Evolutionary conservation across 345 rosid species (phyloP), one percentile per base, ranked within the genome.

Genomic region (Syzygium aromaticum): DNA sequence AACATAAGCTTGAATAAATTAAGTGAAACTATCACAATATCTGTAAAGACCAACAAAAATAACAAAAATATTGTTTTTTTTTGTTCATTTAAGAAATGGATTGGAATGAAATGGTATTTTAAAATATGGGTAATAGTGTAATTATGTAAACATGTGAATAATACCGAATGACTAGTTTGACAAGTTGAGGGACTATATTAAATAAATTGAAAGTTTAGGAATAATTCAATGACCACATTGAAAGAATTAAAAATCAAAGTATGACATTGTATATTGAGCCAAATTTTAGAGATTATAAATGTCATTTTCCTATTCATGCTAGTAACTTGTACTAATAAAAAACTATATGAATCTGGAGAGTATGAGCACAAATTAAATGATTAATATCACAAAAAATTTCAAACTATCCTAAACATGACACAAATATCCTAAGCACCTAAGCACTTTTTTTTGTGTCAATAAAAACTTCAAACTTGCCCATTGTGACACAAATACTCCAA

Each of bases 81-180:
- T 0, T 67, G 7, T 30, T 67, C 46, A 19, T 33, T 73, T 19
- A 33, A 11, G 25, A 73, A 73, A 33, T 73, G 49, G 49, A 73
- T 33, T 2, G 2, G 2, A 33, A 73, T 19, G 25, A 19, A 33
- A 56, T 0, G 6, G 9, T 33, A 73, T 19, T 0, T 0, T 67
- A 2, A 38, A 73, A 19, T 33, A 2, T 1, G 5, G 49, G 80
- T 13, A 73, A 67, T 0, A 33, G 0, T 9, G 2, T 33, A 17
- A 1, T 33, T 9, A 73, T 4, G 49, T 19, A 19, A 10, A 61
- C 28, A 6, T 6, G 0, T 61, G 9, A n/a, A 33, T 33, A 33
- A 33, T 73, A 33, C 0, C 2, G 2, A 33, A 33, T 1, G 25
- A 33, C 1, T 0, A 0, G 4, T 33, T 33, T 33, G 13, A 19